phyloP scores from a whole-genome alignment of 2,329 filamentous ascomycete species.

The Sporothrix brasiliensis region DNA sequence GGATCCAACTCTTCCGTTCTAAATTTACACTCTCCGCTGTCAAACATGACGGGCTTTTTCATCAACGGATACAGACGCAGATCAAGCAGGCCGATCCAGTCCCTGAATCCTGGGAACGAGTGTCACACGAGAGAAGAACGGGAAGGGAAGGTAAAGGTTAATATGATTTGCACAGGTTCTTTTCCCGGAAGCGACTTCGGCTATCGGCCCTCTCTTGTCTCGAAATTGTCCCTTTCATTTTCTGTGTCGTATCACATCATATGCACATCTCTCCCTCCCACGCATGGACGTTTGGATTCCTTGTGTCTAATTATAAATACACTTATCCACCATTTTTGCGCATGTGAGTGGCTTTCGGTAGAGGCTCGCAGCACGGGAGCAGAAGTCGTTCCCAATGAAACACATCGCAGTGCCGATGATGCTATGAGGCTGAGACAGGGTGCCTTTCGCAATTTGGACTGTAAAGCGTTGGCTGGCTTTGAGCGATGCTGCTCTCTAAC shows the following conservation, averaged over 20 bases:
- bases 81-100: slow-evolving; percentile 22
- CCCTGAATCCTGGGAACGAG: slow-evolving; percentile 11
- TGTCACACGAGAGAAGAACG: slow-evolving; percentile 1
- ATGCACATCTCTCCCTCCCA: background rate
- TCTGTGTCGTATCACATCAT: background rate
- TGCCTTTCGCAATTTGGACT: background rate
- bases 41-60: background rate
- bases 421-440: slow-evolving; percentile 24
- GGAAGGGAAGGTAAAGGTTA: background rate
- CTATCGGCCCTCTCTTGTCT: slow-evolving; percentile 8
- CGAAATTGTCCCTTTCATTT: too few species aligned
- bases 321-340: background rate
- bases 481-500: background rate
- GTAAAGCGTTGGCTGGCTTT: slow-evolving; percentile 5
- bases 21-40: background rate
- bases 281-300: background rate
- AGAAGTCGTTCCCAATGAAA: background rate
- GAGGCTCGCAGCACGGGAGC: slow-evolving; percentile 1
- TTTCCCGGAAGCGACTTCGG: slow-evolving; percentile 17
- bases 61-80: slow-evolving; percentile 20
- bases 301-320: slow-evolving; percentile 10
- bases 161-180: background rate
- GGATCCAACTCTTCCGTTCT: background rate
- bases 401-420: background rate
- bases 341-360: slow-evolving; percentile 4